Base-by-base conservation (phyloP, 805 yeast species). In the Suhomyces canberraensis region DNA sequence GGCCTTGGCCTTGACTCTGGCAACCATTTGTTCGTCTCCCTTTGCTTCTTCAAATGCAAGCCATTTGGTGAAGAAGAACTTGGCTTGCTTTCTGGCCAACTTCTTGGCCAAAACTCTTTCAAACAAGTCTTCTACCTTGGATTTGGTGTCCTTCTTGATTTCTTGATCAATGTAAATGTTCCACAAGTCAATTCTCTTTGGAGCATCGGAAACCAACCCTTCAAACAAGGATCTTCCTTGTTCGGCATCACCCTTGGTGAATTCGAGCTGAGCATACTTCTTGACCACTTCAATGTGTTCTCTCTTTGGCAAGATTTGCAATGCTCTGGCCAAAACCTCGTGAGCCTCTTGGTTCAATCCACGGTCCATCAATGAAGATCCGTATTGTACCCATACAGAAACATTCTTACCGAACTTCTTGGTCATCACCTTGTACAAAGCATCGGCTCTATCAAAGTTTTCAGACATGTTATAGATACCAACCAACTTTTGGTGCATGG, bases 181-280 rank as follows among this genome's bases (percentile, higher is more conserved):
- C 98, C 98, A 91, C 44, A 91, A 62, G 61, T 91, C 98, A 44
- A 87, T 77, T 65, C 95, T 79, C 72, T 88, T 88, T 36, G 96
- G 93, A 32, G 85, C 91, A 56, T 90, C 93, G 16, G 91, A 77
- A 36, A 91, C 61, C 46, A 91, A 75, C 41, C 97, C 98, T 67
- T 91, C 98, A 54, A 91, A 87, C 48, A 91, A 72, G 1, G 97
- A 86, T 58, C 98, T 81, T 37, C 95, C 98, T 60, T 90, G 91
- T 62, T 91, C 98, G 7, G 88, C 68, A 46, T 89, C 96, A 48
- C 98, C 98, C 61, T 82, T 81, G 37, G 71, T 50, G 60, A 82
- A 91, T 61, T 91, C 98, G 38, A 90, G 65, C 60, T 84, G 90
- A 16, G 95, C 96, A 64, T 88, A 90, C 60, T 85, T 89, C 51